Evolutionary conservation across 2,329 filamentous ascomycete species (phyloP), one percentile per base, ranked within the genome.

Genomic region (Alternaria panax): DNA sequence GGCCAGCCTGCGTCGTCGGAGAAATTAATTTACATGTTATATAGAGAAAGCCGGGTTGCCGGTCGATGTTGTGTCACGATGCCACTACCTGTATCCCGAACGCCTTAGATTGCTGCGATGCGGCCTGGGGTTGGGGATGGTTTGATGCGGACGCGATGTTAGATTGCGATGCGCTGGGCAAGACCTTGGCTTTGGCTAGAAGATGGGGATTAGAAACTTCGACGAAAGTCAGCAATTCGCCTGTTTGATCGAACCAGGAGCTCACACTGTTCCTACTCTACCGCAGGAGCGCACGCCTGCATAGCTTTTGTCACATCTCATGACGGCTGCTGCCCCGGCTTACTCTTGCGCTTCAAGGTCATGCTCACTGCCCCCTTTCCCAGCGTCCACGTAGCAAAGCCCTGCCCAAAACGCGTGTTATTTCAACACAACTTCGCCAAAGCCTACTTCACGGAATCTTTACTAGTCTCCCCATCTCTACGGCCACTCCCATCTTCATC

Each of bases 1-100:
- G 58, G 51, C 45, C 43, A 50, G 45, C 34, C 38, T 53, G 47
- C 52, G 51, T 27, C 56, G 53, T 64, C 59, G 64, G 59, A 65
- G 60, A 54, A 64, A 67, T 64, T 70, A 70, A 59, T 69, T 63
- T 69, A 55, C 18, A 36, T 14, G 20, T 57, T 43, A 66, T 64
- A 59, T 63, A 61, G 40, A 51, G 25, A 38, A 46, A 56, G 52
- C 58, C 61, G 38, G 51, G 51, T 59, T 60, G 42, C 30, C 51
- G 41, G 41, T 57, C 18, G 18, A 27, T 16, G 20, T n/a, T 12
- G 27, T 46, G 28, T 47, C 36, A 30, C 20, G 12, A 42, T 27
- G 18, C 22, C 30, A 60, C 24, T 32, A 18, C 45, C 4, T 47
- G 38, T 12, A 42, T 43, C 36, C 20, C 42, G 36, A 25, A 59